Percentiles rank a stretch among this genome's conserved stretches.
Conservation (phyloP, 129 eudicot genomes). For the Calendula officinalis region DNA sequence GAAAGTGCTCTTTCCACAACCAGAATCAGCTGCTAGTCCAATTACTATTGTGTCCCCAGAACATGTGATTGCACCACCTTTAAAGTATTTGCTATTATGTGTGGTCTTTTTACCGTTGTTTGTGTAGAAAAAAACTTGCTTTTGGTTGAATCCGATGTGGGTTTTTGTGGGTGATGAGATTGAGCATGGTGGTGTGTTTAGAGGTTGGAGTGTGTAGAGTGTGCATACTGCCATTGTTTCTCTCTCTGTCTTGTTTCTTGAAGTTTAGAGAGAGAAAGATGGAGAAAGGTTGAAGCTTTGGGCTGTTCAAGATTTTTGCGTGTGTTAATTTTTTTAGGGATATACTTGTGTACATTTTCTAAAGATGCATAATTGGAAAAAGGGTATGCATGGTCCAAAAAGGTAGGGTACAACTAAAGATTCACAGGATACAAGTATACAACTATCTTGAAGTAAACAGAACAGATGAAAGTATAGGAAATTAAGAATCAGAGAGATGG, state of each 20-base stretch:
- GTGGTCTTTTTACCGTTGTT: constrained; percentile 22
- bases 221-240: constrained; percentile 63
- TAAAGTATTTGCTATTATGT: constrained; percentile 13
- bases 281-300: constrained; percentile 21
- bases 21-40: constrained; percentile 92
- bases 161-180: constrained; percentile 68
- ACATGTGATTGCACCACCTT: constrained; percentile 45
- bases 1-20: constrained; percentile 89
- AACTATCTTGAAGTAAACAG: constrained; percentile 26
- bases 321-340: constrained; percentile 8
- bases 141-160: constrained; percentile 63
- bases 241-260: constrained; percentile 26
- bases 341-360: neutral
- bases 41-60: constrained; percentile 67
- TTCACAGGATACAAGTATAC: constrained; percentile 5
- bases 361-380: constrained; percentile 19
- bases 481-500: constrained; percentile 12
- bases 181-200: constrained; percentile 57
- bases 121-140: constrained; percentile 53
- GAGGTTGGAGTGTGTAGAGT: constrained; percentile 48
- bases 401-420: constrained; percentile 16
- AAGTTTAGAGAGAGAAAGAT: constrained; percentile 26
- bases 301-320: constrained; percentile 24
- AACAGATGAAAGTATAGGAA: constrained; percentile 28
- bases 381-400: constrained; percentile 31